Evolutionary conservation across 257 asterid species (phyloP).

Genomic region (Fraxinus pennsylvanica): DNA sequence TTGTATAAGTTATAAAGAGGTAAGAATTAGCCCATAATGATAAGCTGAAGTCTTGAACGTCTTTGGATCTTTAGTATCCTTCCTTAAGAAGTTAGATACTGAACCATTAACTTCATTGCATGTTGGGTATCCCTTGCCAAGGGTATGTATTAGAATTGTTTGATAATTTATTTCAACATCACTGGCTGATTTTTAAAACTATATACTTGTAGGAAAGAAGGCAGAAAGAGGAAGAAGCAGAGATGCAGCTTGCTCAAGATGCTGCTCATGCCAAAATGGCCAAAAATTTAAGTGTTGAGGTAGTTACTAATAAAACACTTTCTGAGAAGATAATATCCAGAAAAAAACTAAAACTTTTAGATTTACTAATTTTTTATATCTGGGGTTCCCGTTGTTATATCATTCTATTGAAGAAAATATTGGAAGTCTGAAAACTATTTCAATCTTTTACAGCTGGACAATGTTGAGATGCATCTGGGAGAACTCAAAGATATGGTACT

Average conservation of each 20-base stretch:
- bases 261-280: slow-evolving; percentile 72
- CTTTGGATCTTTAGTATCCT: slow-evolving; percentile 15
- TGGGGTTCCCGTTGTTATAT: slow-evolving; percentile 2
- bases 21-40: not conserved
- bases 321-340: slow-evolving; percentile 9
- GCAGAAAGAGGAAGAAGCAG: slow-evolving; percentile 78
- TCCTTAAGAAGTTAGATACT: not conserved
- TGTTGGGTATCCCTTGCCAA: not conserved
- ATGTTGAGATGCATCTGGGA: slow-evolving; percentile 58
- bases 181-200: slow-evolving; percentile 20
- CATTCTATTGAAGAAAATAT: not conserved
- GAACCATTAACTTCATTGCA: not conserved
- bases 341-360: not conserved
- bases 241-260: slow-evolving; percentile 73
- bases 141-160: not conserved
- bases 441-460: slow-evolving; percentile 59
- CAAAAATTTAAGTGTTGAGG: slow-evolving; percentile 59
- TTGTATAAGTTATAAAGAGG: not conserved
- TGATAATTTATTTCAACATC: slow-evolving; percentile 11
- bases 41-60: not conserved
- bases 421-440: slow-evolving; percentile 28
- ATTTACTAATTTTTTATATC: slow-evolving; percentile 9
- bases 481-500: slow-evolving; percentile 67
- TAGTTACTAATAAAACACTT: slow-evolving; percentile 24
- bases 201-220: slow-evolving; percentile 55